phyloP scores from a whole-genome alignment of 495 filamentous ascomycete species.

The Xylaria flabelliformis region DNA sequence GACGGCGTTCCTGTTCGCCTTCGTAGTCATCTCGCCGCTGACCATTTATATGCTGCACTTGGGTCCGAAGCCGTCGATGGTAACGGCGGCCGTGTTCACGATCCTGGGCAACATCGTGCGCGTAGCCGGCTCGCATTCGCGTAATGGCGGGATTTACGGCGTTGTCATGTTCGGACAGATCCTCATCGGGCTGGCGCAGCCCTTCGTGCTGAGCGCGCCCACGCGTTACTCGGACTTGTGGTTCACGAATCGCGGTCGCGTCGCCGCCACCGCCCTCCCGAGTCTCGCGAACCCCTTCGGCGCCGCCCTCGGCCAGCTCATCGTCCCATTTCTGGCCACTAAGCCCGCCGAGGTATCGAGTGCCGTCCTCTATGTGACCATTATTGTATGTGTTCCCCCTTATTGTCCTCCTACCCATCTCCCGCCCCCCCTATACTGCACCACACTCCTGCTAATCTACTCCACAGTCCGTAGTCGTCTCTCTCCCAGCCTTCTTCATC shows the following conservation, averaged over 20 bases:
- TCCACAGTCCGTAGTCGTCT: conserved; percentile 68
- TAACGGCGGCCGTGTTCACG: conserved; percentile 72
- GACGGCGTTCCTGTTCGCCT: conserved; percentile 85
- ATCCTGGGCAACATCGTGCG: conserved; percentile 92
- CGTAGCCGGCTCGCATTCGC: conserved; percentile 73
- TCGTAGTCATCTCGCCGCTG: conserved; percentile 73
- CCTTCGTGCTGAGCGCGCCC: conserved; percentile 89
- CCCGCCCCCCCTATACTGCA: conserved; percentile 1
- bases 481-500: conserved; percentile 85
- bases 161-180: conserved; percentile 95
- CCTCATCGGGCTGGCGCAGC: conserved; percentile 85
- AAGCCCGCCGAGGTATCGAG: conserved; percentile 68
- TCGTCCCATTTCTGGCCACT: conserved; percentile 77
- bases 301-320: conserved; percentile 84
- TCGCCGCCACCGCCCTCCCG: conserved; percentile 85
- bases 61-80: conserved; percentile 79
- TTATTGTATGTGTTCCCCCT: conserved; percentile 67
- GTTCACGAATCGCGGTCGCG: conserved; percentile 86
- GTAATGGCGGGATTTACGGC: conserved; percentile 65
- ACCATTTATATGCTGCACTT: conserved; percentile 80
- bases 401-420: background rate
- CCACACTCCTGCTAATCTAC: conserved; percentile 17
- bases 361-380: conserved; percentile 85
- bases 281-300: conserved; percentile 88
- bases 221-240: conserved; percentile 92